Evolutionary conservation across 1,284 basidiomycete genomes (phyloP), one percentile per base, ranked within the genome.

Genomic region (Flammula alnicola): DNA sequence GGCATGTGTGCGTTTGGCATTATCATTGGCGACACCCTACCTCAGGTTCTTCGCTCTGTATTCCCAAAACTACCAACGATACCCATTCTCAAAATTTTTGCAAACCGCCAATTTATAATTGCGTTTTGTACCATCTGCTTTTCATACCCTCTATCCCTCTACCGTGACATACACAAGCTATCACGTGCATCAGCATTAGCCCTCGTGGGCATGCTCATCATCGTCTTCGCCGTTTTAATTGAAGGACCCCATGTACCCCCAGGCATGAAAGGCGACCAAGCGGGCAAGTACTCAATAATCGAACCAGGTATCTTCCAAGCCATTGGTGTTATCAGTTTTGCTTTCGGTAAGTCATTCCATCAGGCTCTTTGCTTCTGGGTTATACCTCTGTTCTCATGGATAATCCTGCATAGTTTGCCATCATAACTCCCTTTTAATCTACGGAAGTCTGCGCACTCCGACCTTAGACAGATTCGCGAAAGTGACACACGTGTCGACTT

Each of bases 1-100:
- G 92, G 94, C 23, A 97, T 96, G 93, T 95, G 93, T 61, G 95
- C 95, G 1, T 97, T 97, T 68, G 92, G 93, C 25, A 95, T 97
- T 58, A 96, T 96, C 61, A 91, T 91, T 36, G 88, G 97, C 59
- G 97, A 99, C 69, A 97, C 96, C 2, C 92, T 99, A 63, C 95
- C 97, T 1, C 91, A 93, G 59, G 96, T 99, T 67, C 84, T 99
- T 61, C 86, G 85, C 44, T 91, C 83, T 44, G 63, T 95, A 63
- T 91, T 98, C 61, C 95, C 95, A 11, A 77, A 73, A n/a, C 75
- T 97, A 38, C 66, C 73, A 48, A 76, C 69, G 53, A 85, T 83
- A 62, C 86, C 90, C 49, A 72, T 95, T 45, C 78, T 94, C 49
- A 83, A 76, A 22, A 71, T 96, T 52, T 77, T 99, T 63, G 79